Conservation (phyloP, 768 basidiomycete genomes). For the Tulasnella sp. region DNA sequence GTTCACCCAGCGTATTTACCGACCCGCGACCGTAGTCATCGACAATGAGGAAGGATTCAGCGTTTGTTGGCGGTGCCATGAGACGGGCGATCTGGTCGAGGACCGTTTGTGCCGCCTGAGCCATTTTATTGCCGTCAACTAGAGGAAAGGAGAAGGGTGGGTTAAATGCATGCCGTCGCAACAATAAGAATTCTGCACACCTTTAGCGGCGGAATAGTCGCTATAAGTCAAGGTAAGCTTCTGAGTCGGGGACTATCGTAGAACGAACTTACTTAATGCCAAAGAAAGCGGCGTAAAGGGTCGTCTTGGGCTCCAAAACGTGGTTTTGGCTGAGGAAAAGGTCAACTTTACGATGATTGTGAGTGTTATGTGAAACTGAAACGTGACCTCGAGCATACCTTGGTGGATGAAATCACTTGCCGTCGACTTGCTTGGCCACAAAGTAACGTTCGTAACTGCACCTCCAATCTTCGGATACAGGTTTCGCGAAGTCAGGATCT, state of each 20-base stretch:
- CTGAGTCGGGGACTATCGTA: background rate
- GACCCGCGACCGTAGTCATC: constrained; percentile 49
- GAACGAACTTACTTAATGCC: background rate
- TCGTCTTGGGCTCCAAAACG: constrained; percentile 44
- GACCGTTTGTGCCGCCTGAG: constrained; percentile 32
- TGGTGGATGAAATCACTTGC: constrained; percentile 50
- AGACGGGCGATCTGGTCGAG: constrained; percentile 47
- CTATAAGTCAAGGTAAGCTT: constrained; percentile 43
- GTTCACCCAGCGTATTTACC: constrained; percentile 43
- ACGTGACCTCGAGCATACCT: constrained; percentile 34
- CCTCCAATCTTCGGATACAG: constrained; percentile 34
- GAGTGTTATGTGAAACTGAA: background rate
- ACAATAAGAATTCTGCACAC: background rate
- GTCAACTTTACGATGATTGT: constrained; percentile 36
- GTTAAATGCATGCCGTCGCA: background rate
- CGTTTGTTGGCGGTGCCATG: constrained; percentile 49
- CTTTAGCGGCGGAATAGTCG: constrained; percentile 41
- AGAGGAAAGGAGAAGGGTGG: constrained; percentile 34
- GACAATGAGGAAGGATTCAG: constrained; percentile 48
- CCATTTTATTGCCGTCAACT: constrained; percentile 23
- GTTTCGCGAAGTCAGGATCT: background rate
- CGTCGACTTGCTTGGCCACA: constrained; percentile 53
- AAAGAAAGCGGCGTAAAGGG: constrained; percentile 39
- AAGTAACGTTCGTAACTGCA: constrained; percentile 45
- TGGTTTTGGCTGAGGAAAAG: constrained; percentile 46